Base-by-base conservation (phyloP, 2,329 filamentous ascomycete species). In the Epichloe brachyelytri region DNA sequence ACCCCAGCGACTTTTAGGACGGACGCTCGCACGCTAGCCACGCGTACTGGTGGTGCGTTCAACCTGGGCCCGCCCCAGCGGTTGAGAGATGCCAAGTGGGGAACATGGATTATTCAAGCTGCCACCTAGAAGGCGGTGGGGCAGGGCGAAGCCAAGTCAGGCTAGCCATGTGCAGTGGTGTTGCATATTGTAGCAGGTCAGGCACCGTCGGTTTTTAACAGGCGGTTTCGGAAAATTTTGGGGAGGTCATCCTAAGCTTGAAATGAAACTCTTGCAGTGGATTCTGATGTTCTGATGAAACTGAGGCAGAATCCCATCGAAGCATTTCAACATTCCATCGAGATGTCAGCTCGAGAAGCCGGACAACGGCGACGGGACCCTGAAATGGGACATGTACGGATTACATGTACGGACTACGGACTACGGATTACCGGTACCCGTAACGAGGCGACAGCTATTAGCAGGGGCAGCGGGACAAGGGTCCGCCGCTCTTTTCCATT, bases 1-100 rank as follows among this genome's bases (percentile, higher is more conserved):
- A 14, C 38, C 51, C 50, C 52, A 53, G 45, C 45, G 43, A 41
- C 47, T n/a, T n/a, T 41, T 5, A 5, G 19, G 6, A 33, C 36
- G n/a, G 43, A 40, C 30, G 43, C 37, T 19, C 22, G 41, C 19
- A 40, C 30, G 43, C 37, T 19, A 34, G 41, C 26, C n/a, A 14
- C 19, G 26, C 47, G 52, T 54, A 54, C 46, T 43, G 46, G 52
- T 46, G 49, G 52, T 54, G 51, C 52, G 22, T 54, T 5, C 17
- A 26, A 30, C 30, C 15, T 19, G 19, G 46, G 33, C 38, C 26
- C 30, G 49, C 52, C 52, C 52, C 52, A 54, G 52, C 52, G 46
- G 52, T 54, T 54, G 52, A 54, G 52, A 49, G 34, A 30, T 51
- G 49, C 38, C 46, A 51, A 46, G 48, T 50, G 51, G 43, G 51